Evolutionary conservation across 768 basidiomycete genomes (phyloP), one percentile per base, ranked within the genome.

Genomic region (Collybiopsis confluens): DNA sequence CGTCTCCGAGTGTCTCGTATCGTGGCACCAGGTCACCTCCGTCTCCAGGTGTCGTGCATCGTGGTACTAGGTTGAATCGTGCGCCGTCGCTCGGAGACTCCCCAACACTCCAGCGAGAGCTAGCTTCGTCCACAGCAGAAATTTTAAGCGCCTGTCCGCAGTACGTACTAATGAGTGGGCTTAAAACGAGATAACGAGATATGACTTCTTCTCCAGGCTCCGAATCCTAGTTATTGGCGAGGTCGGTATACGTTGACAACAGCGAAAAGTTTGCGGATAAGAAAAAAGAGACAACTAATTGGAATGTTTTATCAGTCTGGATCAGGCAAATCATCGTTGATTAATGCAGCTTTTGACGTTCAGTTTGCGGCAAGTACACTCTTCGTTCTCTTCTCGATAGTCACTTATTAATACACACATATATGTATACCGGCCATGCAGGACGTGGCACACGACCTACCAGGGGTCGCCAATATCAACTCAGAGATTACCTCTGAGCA

Each of bases 251-350:
- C 28, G 21, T n/a, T n/a, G n/a, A n/a, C n/a, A n/a, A n/a, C n/a
- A n/a, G n/a, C n/a, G 20, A 40, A 16, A 24, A n/a, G 43, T n/a
- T 15, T 38, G 18, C n/a, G n/a, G 38, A 20, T 9, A 4, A 16
- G 24, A 38, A 36, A 20, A 27, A 6, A 24, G 18, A 11, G 16
- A 36, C 30, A 18, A 20, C 16, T 15, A 1, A 21, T 24, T 11
- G 5, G 44, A 45, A 6, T n/a, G 46, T 38, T 20, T 23, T 40
- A 11, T 40, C 21, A 68, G 67, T 52, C 61, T 36, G 68, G 68
- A 23, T 56, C 62, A 0, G 68, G 68, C 4, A 70, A 70, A 57
- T 65, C 68, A 8, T 65, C 68, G 1, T 59, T 70, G 13, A 58
- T 69, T 56, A 57, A 56, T 13, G 46, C 47, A 15, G 55, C 64